A percentile compares a stretch with the other conserved stretches of the same genome.
These are phyloP conservation scores for Peronospora belbahrii DNA, from an alignment of 352 stramenopile species.

Conservation along the genomic window DNA sequence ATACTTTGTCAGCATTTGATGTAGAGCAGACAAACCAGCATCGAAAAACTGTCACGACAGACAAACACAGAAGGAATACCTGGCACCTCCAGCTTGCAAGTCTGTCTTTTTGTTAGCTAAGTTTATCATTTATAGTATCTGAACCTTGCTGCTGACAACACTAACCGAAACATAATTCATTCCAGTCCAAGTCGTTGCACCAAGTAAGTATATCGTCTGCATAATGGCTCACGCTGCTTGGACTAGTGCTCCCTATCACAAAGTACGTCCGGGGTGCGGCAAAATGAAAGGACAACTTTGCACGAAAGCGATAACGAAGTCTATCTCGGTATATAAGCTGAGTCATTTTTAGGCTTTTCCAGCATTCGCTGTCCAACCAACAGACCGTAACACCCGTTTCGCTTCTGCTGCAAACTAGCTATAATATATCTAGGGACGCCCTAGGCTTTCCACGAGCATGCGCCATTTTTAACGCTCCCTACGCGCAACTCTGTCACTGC, in stretches of 20 bases:
- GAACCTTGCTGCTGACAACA: too few species aligned
- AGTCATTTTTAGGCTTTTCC: background rate
- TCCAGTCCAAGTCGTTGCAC: too few species aligned
- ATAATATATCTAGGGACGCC: background rate
- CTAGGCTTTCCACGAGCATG: background rate
- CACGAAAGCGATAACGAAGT: too few species aligned
- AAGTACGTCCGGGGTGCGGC: too few species aligned
- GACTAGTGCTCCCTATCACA: background rate
- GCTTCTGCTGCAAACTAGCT: background rate
- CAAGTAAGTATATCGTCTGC: background rate
- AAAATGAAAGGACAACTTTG: background rate
- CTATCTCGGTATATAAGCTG: too few species aligned
- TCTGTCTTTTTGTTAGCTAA: too few species aligned
- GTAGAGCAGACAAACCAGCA: too few species aligned
- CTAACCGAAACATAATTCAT: too few species aligned
- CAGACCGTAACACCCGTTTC: background rate
- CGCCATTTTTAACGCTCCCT: background rate
- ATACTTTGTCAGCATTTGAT: too few species aligned
- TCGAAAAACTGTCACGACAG: too few species aligned
- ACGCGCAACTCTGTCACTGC: background rate
- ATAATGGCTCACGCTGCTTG: background rate
- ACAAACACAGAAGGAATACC: too few species aligned
- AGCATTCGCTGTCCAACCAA: background rate
- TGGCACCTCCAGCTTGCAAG: slow-evolving; percentile 1
- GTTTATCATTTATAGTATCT: too few species aligned